Evolutionary conservation across 805 yeast species (phyloP).

Genomic region (Sugiyamaella floridensis): DNA sequence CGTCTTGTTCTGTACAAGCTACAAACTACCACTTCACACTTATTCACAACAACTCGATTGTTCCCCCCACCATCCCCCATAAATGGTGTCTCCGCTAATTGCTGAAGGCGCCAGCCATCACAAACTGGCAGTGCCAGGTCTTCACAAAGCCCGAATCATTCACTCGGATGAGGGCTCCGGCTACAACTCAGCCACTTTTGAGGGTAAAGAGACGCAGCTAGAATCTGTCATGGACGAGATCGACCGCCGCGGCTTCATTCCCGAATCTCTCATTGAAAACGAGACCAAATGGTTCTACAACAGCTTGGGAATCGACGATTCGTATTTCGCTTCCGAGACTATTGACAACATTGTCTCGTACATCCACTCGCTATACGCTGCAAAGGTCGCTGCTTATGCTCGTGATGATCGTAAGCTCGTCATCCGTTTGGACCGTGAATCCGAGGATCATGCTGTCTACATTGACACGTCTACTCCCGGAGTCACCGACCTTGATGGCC

Average conservation of each 20-base stretch:
- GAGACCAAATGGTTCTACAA: constrained; percentile 90
- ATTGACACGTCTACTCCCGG: constrained; percentile 67
- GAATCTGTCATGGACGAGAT: constrained; percentile 55
- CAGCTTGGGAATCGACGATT: constrained; percentile 81
- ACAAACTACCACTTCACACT: no score
- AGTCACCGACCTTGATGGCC: constrained; percentile 36
- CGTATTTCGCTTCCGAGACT: constrained; percentile 80
- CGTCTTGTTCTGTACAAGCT: no score
- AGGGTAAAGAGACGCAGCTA: constrained; percentile 74
- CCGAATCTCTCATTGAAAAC: constrained; percentile 73
- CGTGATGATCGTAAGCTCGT: constrained; percentile 49
- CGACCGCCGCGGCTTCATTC: constrained; percentile 82
- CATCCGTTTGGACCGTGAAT: constrained; percentile 73
- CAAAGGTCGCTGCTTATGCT: constrained; percentile 84
- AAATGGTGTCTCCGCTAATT: constrained; percentile 4
- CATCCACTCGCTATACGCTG: constrained; percentile 83
- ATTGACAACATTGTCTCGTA: constrained; percentile 75
- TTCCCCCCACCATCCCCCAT: neutral
- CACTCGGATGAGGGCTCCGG: constrained; percentile 37
- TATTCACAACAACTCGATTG: neutral
- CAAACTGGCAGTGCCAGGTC: constrained; percentile 24
- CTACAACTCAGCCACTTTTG: constrained; percentile 67
- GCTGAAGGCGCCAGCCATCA: constrained; percentile 5
- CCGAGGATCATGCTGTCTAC: constrained; percentile 82
- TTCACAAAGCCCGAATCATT: constrained; percentile 21